Percentiles rank a stretch among this genome's conserved stretches.
Evolutionary conservation across 306 rosid species (phyloP).

Genomic region (Vicia faba): DNA sequence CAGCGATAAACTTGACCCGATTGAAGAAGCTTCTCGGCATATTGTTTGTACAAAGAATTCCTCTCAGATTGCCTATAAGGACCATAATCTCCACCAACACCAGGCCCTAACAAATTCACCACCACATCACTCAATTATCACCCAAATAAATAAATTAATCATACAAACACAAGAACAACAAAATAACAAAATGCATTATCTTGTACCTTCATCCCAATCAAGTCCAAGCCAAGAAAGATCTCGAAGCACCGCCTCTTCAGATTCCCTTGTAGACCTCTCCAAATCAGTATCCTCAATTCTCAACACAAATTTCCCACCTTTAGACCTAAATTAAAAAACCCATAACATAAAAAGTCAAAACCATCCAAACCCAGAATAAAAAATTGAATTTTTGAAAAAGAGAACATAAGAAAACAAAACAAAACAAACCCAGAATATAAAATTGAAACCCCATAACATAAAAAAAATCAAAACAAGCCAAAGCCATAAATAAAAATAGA

Average conservation of each 20-base stretch:
- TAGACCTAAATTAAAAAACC: slow-evolving; percentile 54
- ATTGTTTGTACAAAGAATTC: slow-evolving; percentile 73
- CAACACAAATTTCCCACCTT: slow-evolving; percentile 87
- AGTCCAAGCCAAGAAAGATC: slow-evolving; percentile 98
- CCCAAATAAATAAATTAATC: background rate
- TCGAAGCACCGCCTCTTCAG: slow-evolving; percentile 80
- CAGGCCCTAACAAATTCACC: slow-evolving; percentile 66
- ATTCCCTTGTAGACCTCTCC: slow-evolving; percentile 91
- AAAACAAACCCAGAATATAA: background rate
- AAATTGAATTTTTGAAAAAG: background rate
- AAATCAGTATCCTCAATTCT: slow-evolving; percentile 98
- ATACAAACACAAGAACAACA: background rate
- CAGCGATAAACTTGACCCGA: slow-evolving; percentile 83
- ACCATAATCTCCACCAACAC: slow-evolving; percentile 91
- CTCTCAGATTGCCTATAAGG: slow-evolving; percentile 96
- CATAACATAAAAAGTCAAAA: background rate
- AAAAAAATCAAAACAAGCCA: background rate
- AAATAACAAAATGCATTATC: background rate
- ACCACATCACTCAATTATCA: slow-evolving; percentile 11
- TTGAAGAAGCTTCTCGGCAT: slow-evolving; percentile 78
- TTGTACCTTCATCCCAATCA: slow-evolving; percentile 87
- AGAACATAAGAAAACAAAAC: background rate
- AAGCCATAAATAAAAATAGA: slow-evolving; percentile 14
- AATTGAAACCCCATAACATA: background rate
- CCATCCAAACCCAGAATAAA: background rate